phyloP scores from a whole-genome alignment of 140 eudicot genomes.

The Ambrosia hybrid region DNA sequence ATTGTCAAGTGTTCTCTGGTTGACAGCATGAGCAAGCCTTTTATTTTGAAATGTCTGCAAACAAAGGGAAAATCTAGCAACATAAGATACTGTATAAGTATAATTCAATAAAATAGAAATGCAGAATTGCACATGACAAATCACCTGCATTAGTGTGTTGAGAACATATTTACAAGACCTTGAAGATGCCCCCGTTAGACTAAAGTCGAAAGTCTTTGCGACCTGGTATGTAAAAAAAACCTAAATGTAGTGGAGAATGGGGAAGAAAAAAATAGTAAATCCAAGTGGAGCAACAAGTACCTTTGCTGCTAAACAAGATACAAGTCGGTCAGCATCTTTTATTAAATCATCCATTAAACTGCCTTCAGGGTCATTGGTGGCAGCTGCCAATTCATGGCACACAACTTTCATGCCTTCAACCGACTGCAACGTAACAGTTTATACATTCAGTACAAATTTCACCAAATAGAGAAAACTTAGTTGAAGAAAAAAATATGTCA shows the following conservation, averaged over 20 bases:
- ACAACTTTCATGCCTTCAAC: constrained; percentile 99
- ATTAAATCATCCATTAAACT: constrained; percentile 72
- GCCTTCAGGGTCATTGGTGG: constrained; percentile 77
- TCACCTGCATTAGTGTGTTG: constrained; percentile 92
- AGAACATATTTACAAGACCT: constrained; percentile 91
- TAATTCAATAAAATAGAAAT: not conserved
- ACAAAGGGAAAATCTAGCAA: constrained; percentile 4
- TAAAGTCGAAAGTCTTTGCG: constrained; percentile 82
- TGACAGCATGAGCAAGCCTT: constrained; percentile 83
- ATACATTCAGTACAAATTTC: not conserved
- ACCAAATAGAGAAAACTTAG: not conserved
- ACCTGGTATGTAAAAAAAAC: constrained; percentile 41
- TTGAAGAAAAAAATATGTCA: constrained; percentile 10
- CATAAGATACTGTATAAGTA: not conserved
- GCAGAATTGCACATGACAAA: not conserved
- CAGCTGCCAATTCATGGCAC: constrained; percentile 83
- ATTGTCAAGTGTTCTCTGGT: constrained; percentile 64
- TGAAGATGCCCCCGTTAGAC: constrained; percentile 79
- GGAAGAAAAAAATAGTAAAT: not conserved
- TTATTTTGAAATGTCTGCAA: constrained; percentile 87
- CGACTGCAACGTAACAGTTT: constrained; percentile 51
- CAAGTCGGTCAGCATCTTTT: constrained; percentile 94
- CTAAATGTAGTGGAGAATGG: not conserved
- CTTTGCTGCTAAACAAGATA: constrained; percentile 83
- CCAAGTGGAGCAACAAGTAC: constrained; percentile 29